phyloP scores from a whole-genome alignment of 805 yeast genomes.

The Zygosaccharomyces gambellarensis region DNA sequence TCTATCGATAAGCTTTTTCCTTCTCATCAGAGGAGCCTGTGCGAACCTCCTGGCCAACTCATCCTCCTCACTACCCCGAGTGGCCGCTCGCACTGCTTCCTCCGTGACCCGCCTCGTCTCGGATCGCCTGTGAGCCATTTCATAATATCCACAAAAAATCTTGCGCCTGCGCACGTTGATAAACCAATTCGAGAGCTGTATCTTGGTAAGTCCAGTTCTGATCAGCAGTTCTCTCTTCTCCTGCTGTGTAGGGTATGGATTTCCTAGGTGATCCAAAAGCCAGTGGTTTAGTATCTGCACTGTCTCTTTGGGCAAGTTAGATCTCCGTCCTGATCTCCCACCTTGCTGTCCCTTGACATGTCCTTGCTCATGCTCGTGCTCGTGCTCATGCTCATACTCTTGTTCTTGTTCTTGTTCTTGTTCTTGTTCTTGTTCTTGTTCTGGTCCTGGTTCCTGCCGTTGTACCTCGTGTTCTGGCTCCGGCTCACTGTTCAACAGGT shows the following conservation, averaged over 20 bases:
- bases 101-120: slow-evolving; percentile 10
- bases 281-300: slow-evolving; percentile 67
- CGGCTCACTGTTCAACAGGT: slow-evolving; percentile 9
- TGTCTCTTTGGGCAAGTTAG: slow-evolving; percentile 74
- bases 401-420: neutral
- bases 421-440: neutral
- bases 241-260: slow-evolving; percentile 79
- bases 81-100: slow-evolving; percentile 15
- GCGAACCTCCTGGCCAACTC: slow-evolving; percentile 25
- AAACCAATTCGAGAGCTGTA: slow-evolving; percentile 82
- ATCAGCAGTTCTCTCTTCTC: slow-evolving; percentile 67
- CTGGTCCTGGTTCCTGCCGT: neutral
- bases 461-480: neutral
- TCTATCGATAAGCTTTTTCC: slow-evolving; percentile 34
- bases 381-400: neutral
- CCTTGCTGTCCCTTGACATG: neutral
- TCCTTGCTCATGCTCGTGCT: neutral
- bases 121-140: slow-evolving; percentile 14
- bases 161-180: slow-evolving; percentile 81
- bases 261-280: slow-evolving; percentile 68
- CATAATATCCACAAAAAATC: slow-evolving; percentile 38
- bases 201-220: slow-evolving; percentile 72
- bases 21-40: slow-evolving; percentile 27
- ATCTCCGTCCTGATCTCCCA: slow-evolving; percentile 41
- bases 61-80: slow-evolving; percentile 17